Evolutionary conservation across 441 rosid genomes (phyloP), one percentile per base, ranked within the genome.

Genomic region (Adansonia rubrostipa): DNA sequence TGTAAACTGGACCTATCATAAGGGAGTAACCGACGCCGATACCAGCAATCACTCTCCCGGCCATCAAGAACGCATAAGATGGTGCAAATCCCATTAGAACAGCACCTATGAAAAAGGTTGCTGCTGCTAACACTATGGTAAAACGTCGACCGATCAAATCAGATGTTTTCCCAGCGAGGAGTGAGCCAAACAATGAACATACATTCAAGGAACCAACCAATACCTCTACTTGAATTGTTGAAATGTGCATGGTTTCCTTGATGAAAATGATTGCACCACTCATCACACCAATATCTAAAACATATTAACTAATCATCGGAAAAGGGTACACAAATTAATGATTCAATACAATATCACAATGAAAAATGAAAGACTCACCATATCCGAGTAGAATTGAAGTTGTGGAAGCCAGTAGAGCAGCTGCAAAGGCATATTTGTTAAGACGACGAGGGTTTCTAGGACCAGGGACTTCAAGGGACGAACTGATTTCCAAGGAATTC

Each of bases 271-370:
- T 79, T 4, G 88, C 86, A 2, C 96, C 96, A 76, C 96, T 91
- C 96, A 91, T 91, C 61, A 91, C 96, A 71, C 93, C 93, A 57
- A 91, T 88, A 73, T 91, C 93, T 91, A 83, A 66, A 82, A 36
- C 57, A 5, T 15, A 53, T 53, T 10, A 9, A 48, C 0, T 0
- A 50, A 48, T 50, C 3, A 50, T 50, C n/a, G 14, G 54, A 11
- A 51, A 71, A 62, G 57, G 76, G 56, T 42, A 19, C 9, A 5
- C 8, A 11, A 48, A 10, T 47, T 2, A 9, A 54, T 54, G 58
- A 3, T 9, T 9, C 9, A 57, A 11, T 51, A 14, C 48, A 42
- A 73, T 5, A 8, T 6, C 6, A 54, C 58, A 36, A 36, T 36
- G 40, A 36, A 36, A 36, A 36, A 36, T 36, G 57, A 28, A 62